Evolutionary conservation across 2,329 filamentous ascomycete species (phyloP), one percentile per base, ranked within the genome.

Genomic region (Colletotrichum orbiculare): DNA sequence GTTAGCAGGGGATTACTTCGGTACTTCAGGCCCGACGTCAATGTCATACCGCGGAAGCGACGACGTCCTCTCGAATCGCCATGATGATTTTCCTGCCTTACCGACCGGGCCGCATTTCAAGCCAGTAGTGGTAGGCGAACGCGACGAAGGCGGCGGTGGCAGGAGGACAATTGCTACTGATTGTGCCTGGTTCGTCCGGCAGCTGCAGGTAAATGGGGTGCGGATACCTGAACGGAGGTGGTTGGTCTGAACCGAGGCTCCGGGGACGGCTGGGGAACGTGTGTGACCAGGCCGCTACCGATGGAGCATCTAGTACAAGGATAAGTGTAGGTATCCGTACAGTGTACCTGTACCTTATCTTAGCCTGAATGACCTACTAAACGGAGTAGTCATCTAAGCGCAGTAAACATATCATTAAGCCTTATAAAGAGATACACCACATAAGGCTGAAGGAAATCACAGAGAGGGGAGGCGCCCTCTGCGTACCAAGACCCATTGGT

Each of bases 61-160:
- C 88, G 69, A 97, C 84, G 77, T 98, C 95, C 88, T 98, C 95
- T 76, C 96, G 93, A 83, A 97, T 93, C 83, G 94, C 90, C 84
- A 89, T 95, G 79, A 68, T 77, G 4, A 45, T 17, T 11, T 37
- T 50, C 37, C 11, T 62, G n/a, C 45, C 52, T 59, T 54, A 50
- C 50, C 50, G 55, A 33, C 58, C 54, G 37, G 43, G 48, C 54
- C 39, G 47, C 58, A 53, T 56, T 59, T 42, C 48, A 52, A 43
- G 52, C 35, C 39, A 47, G 10, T 67, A 15, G 34, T 46, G 56
- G 46, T 41, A 12, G 45, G 50, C 8, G 37, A 49, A 34, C 54
- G 45, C n/a, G 43, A 45, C n/a, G 43, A 37, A 37, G 37, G 47
- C 47, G 42, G 43, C 17, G 53, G n/a, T 43, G 39, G 39, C 33